Percentiles rank a stretch among this genome's conserved stretches.
phyloP scores from a whole-genome alignment of 495 filamentous ascomycete species.

The Penicillium lagena region DNA sequence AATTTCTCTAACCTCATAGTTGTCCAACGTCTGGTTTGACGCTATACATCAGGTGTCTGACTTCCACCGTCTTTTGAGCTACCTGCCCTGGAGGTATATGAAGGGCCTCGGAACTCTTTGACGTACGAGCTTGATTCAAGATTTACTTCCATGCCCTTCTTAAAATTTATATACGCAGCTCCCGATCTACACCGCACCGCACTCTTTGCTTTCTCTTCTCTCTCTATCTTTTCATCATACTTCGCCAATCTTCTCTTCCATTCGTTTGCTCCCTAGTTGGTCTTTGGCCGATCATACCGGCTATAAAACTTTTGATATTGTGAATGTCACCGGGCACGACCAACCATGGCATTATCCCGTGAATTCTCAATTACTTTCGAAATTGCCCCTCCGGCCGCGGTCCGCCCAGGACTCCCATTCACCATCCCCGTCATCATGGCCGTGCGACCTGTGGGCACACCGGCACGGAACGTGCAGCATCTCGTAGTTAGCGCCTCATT shows the following conservation, averaged over 20 bases:
- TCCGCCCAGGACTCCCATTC: slow-evolving; percentile 21
- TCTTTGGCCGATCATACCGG: slow-evolving; percentile 2
- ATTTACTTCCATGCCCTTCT: slow-evolving; percentile 2
- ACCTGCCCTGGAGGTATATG: slow-evolving; percentile 14
- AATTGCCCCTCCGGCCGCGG: slow-evolving; percentile 23
- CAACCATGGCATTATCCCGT: slow-evolving; percentile 24
- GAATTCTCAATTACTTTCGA: slow-evolving; percentile 33
- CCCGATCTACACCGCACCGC: too few relatives aligned
- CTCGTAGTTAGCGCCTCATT: slow-evolving; percentile 27
- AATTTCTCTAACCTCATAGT: slow-evolving; percentile 4
- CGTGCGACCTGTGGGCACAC: slow-evolving; percentile 25
- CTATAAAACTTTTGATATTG: background rate
- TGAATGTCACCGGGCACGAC: background rate
- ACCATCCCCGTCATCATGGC: slow-evolving; percentile 31
- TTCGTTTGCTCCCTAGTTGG: slow-evolving; percentile 1
- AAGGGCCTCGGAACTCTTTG: slow-evolving; percentile 1
- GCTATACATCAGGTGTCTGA: slow-evolving; percentile 2
- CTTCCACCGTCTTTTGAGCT: slow-evolving; percentile 2
- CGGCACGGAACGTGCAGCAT: slow-evolving; percentile 20
- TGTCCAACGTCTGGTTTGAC: slow-evolving; percentile 2
- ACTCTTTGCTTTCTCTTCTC: background rate
- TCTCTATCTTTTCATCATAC: slow-evolving; percentile 2
- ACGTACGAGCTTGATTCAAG: background rate
- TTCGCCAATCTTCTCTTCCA: background rate
- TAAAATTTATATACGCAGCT: too few relatives aligned